Evolutionary conservation across 352 stramenopile species (phyloP).

Genomic region (Globisporangium sylvaticum): DNA sequence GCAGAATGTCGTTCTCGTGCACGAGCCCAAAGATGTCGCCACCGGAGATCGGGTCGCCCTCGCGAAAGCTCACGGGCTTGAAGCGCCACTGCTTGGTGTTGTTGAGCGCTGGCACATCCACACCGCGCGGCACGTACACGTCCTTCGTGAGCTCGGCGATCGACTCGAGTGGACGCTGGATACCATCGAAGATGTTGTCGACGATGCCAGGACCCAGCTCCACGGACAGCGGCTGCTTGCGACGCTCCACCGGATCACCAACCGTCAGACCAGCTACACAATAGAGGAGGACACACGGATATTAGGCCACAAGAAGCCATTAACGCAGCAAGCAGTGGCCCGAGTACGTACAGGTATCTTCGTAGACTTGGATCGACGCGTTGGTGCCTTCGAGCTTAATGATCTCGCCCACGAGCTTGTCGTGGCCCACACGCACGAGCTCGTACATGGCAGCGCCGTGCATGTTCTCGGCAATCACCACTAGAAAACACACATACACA

Average conservation of each 20-base stretch:
- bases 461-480: conserved; percentile 99
- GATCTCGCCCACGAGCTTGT: conserved; percentile 99
- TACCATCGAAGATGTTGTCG: conserved; percentile 99
- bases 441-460: conserved; percentile 98
- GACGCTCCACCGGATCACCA: conserved; percentile 96
- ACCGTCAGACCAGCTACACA: conserved; percentile 92
- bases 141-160: conserved; percentile 93
- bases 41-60: conserved; percentile 94
- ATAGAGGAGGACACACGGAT: background rate
- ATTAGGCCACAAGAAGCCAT: background rate
- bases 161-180: conserved; percentile 97
- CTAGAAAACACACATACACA: conserved; percentile 26
- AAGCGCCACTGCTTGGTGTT: conserved; percentile 94
- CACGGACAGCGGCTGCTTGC: conserved; percentile 97
- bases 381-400: conserved; percentile 99
- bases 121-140: conserved; percentile 97
- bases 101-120: conserved; percentile 95
- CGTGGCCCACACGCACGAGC: conserved; percentile 95
- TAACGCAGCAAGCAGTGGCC: background rate
- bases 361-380: conserved; percentile 99
- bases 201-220: conserved; percentile 99
- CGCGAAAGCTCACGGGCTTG: conserved; percentile 91
- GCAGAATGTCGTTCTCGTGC: conserved; percentile 99
- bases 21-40: conserved; percentile 98
- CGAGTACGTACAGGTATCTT: conserved; percentile 89